phyloP scores from a whole-genome alignment of 2,329 filamentous ascomycete genomes.

The Seiridium cupressi region DNA sequence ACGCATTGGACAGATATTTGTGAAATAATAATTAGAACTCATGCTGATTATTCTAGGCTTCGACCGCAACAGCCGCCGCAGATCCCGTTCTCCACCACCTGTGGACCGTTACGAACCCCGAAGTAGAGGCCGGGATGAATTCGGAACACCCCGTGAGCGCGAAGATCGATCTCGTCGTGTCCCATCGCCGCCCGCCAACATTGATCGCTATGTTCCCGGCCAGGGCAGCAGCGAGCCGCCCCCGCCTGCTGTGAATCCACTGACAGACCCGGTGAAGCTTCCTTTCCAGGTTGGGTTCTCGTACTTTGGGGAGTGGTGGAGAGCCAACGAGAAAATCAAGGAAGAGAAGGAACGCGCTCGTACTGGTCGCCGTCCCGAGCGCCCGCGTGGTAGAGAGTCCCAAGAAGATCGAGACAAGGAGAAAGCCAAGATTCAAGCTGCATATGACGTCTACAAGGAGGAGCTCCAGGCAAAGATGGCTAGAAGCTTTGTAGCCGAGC shows the following conservation, averaged over 20 bases:
- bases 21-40: not conserved
- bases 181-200: constrained; percentile 64
- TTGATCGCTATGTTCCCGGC: constrained; percentile 82
- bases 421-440: constrained; percentile 72
- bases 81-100: constrained; percentile 68
- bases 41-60: constrained; percentile 40
- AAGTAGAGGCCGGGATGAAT: constrained; percentile 64
- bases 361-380: constrained; percentile 67
- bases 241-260: constrained; percentile 58
- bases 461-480: constrained; percentile 77
- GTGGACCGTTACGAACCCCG: constrained; percentile 79
- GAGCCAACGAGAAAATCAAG: constrained; percentile 77
- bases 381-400: constrained; percentile 62
- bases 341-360: constrained; percentile 73
- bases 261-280: constrained; percentile 69
- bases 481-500: constrained; percentile 82
- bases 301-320: constrained; percentile 86
- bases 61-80: constrained; percentile 53
- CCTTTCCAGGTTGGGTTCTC: constrained; percentile 83
- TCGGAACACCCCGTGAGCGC: constrained; percentile 46
- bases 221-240: constrained; percentile 55
- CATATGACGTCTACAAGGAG: constrained; percentile 67
- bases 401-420: constrained; percentile 77
- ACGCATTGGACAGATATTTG: not conserved
- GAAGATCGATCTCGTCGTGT: constrained; percentile 60